These are phyloP conservation scores for Zoysia matrella DNA, from an alignment of 202 grass and related monocot genomes.

Conservation along the genomic window DNA sequence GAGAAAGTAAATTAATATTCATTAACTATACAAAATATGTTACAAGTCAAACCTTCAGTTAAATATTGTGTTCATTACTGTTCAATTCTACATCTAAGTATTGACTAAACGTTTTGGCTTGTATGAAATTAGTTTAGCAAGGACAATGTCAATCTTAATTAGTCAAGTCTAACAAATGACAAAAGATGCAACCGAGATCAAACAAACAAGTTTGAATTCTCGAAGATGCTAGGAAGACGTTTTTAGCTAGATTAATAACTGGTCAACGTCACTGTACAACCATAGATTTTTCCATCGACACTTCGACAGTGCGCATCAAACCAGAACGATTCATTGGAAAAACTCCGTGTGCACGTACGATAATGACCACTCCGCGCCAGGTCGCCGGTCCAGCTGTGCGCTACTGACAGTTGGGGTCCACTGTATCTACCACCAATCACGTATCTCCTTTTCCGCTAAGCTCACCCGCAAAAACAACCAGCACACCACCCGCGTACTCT, in stretches of 20 bases:
- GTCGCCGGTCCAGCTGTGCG: conserved; percentile 1
- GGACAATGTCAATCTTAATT: not conserved
- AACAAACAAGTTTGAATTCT: not conserved
- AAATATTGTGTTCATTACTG: not conserved
- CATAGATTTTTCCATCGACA: conserved; percentile 15
- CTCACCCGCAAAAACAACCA: conserved; percentile 39
- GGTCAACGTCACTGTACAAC: conserved; percentile 24
- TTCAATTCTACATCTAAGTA: not conserved
- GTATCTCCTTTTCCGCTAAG: conserved; percentile 50
- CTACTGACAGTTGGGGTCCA: conserved; percentile 21
- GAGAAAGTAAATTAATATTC: not conserved
- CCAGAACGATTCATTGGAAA: not conserved
- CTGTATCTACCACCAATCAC: conserved; percentile 50
- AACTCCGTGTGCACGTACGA: conserved; percentile 43
- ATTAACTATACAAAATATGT: no score
- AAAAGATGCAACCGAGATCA: not conserved
- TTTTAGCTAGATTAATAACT: not conserved
- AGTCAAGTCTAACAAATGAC: not conserved
- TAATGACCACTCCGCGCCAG: conserved; percentile 29
- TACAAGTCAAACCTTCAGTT: not conserved
- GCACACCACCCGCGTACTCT: conserved; percentile 1
- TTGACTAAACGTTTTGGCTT: not conserved
- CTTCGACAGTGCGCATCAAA: not conserved
- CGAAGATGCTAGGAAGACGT: not conserved
- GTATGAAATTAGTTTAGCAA: not conserved